Conservation (phyloP, 768 basidiomycete species). For the Phallus indusiatus region DNA sequence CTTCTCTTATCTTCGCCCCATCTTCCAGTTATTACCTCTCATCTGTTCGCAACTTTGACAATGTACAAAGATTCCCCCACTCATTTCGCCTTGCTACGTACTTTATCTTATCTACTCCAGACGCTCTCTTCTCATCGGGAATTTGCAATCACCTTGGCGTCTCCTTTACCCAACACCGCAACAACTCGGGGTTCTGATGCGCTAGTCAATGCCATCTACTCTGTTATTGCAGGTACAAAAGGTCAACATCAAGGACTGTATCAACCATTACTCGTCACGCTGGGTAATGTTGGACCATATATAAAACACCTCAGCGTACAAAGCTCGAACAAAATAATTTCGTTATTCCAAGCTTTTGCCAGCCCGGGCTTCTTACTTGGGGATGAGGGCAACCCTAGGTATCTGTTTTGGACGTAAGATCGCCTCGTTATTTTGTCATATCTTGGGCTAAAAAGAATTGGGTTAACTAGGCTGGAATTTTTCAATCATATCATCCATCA, state of each 20-base stretch:
- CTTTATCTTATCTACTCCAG: constrained; percentile 86
- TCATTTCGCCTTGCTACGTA: constrained; percentile 55
- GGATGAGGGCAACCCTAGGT: constrained; percentile 90
- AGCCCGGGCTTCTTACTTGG: constrained; percentile 82
- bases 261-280: constrained; percentile 83
- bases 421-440: not conserved
- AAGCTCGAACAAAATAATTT: constrained; percentile 74
- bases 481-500: constrained; percentile 81
- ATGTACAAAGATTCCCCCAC: constrained; percentile 4
- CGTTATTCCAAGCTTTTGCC: constrained; percentile 87
- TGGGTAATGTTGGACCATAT: constrained; percentile 84
- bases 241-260: constrained; percentile 77
- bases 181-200: constrained; percentile 52
- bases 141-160: constrained; percentile 64
- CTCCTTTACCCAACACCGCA: constrained; percentile 63
- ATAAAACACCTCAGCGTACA: constrained; percentile 73
- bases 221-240: constrained; percentile 81
- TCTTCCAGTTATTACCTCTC: not conserved
- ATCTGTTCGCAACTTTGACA: constrained; percentile 3
- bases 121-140: constrained; percentile 76
- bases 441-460: not conserved
- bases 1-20: constrained; percentile 45
- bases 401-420: constrained; percentile 82
- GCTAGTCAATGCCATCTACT: constrained; percentile 64
- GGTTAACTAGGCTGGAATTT: constrained; percentile 66